phyloP scores from a whole-genome alignment of 2,329 filamentous ascomycete species.

The Coniella vitis region DNA sequence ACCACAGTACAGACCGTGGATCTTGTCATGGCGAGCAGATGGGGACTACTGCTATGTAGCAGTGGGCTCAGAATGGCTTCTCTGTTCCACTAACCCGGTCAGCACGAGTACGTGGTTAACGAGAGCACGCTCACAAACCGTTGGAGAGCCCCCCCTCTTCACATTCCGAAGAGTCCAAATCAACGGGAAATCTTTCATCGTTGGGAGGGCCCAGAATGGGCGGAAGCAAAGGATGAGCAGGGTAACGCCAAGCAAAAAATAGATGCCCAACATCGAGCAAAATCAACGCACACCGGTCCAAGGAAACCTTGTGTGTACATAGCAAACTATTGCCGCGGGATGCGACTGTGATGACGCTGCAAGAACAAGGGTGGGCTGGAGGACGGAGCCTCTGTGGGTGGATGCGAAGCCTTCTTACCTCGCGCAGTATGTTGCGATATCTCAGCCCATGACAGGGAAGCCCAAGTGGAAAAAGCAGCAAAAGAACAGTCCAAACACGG shows the following conservation, averaged over 20 bases:
- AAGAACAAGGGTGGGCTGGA: slow-evolving; percentile 1
- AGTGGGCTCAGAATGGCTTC: too few species aligned
- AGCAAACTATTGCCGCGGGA: slow-evolving; percentile 6
- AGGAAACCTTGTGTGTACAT: neutral
- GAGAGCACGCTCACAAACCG: too few species aligned
- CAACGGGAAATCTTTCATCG: too few species aligned
- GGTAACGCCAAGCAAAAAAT: neutral
- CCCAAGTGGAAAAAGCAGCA: too few species aligned
- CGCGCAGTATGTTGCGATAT: neutral
- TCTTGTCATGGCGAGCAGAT: neutral
- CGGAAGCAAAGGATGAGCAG: neutral
- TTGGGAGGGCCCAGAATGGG: too few species aligned
- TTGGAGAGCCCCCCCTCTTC: too few species aligned
- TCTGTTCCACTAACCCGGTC: too few species aligned
- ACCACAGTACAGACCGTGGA: slow-evolving; percentile 12
- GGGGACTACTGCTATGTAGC: neutral
- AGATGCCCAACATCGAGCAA: neutral
- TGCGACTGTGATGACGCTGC: slow-evolving; percentile 8
- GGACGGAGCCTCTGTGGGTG: too few species aligned
- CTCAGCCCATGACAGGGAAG: too few species aligned
- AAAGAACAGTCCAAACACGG: too few species aligned
- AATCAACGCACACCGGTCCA: slow-evolving; percentile 3
- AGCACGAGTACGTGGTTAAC: too few species aligned
- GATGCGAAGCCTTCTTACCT: neutral
- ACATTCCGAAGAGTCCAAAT: too few species aligned